phyloP scores from a whole-genome alignment of 768 basidiomycete species.

The Serendipita sp. region DNA sequence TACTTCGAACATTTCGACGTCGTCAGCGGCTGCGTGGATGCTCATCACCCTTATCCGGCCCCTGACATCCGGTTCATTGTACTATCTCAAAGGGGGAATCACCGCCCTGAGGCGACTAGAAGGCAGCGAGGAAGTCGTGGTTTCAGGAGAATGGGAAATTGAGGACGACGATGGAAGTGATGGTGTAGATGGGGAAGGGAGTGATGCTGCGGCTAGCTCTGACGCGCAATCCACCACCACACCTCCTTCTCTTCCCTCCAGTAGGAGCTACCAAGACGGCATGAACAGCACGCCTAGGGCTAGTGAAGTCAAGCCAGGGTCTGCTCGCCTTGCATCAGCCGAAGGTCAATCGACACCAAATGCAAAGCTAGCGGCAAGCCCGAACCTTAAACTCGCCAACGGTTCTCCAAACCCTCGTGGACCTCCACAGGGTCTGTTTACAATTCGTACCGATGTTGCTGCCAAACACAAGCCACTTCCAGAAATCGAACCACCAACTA shows the following conservation, averaged over 20 bases:
- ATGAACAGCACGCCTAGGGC: not conserved
- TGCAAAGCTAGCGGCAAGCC: not conserved
- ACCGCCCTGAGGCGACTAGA: conserved; percentile 43
- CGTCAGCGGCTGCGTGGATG: conserved; percentile 49
- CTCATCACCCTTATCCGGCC: conserved; percentile 48
- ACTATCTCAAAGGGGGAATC: conserved; percentile 59
- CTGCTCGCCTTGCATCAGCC: not conserved
- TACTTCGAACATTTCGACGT: conserved; percentile 21
- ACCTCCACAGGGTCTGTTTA: not conserved
- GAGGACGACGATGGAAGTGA: conserved; percentile 18
- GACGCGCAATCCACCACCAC: conserved; percentile 1
- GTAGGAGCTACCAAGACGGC: not conserved
- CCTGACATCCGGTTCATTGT: conserved; percentile 27
- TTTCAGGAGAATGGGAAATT: conserved; percentile 22
- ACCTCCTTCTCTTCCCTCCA: conserved; percentile 4
- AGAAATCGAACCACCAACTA: conserved; percentile 8
- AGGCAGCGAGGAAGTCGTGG: conserved; percentile 36
- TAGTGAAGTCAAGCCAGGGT: not conserved
- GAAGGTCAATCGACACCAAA: not conserved
- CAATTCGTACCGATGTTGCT: not conserved
- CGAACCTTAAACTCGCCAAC: not conserved
- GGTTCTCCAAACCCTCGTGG: not conserved
- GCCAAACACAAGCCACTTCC: conserved; percentile 5
- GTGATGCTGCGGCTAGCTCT: conserved; percentile 5
- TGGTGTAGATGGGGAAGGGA: conserved; percentile 12